A percentile compares a stretch with the other conserved stretches of the same genome.
phyloP scores from a whole-genome alignment of 495 filamentous ascomycete species.

The Penicillium steckii region DNA sequence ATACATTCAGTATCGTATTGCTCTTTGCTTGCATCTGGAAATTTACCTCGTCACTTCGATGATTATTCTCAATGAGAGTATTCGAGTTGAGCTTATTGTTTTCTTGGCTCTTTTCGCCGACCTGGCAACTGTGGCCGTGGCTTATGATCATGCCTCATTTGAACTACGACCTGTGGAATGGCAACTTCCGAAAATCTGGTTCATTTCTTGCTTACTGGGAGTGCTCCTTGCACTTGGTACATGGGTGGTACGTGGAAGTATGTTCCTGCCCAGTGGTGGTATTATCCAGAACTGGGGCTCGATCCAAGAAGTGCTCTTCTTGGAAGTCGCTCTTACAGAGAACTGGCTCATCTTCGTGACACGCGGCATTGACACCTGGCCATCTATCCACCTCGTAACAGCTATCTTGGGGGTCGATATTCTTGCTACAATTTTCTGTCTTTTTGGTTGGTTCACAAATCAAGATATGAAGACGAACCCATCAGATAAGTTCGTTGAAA shows the following conservation, averaged over 20 bases:
- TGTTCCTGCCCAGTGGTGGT: slow-evolving; percentile 66
- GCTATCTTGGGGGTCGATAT: slow-evolving; percentile 68
- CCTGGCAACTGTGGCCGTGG: slow-evolving; percentile 70
- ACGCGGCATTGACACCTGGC: slow-evolving; percentile 63
- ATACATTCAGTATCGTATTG: slow-evolving; percentile 77
- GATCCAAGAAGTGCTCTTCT: slow-evolving; percentile 68
- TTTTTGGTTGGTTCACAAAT: slow-evolving; percentile 70
- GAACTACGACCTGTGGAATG: slow-evolving; percentile 70
- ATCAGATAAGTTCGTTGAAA: slow-evolving; percentile 41
- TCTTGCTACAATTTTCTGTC: slow-evolving; percentile 66
- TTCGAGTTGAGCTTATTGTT: slow-evolving; percentile 64
- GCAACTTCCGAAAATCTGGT: slow-evolving; percentile 77
- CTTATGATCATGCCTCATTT: slow-evolving; percentile 71
- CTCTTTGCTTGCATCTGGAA: slow-evolving; percentile 70
- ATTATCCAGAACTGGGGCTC: slow-evolving; percentile 68
- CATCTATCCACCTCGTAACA: slow-evolving; percentile 63
- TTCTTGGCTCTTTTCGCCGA: slow-evolving; percentile 75
- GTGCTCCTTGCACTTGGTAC: slow-evolving; percentile 64
- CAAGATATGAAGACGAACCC: slow-evolving; percentile 44
- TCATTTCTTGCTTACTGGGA: slow-evolving; percentile 65
- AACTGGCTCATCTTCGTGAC: slow-evolving; percentile 80
- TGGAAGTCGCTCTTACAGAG: slow-evolving; percentile 70
- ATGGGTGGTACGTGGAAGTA: slow-evolving; percentile 64
- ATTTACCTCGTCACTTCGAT: slow-evolving; percentile 72
- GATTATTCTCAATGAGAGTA: slow-evolving; percentile 72